Evolutionary conservation across 805 yeast species (phyloP).

Genomic region (Ogataea degrootiae): DNA sequence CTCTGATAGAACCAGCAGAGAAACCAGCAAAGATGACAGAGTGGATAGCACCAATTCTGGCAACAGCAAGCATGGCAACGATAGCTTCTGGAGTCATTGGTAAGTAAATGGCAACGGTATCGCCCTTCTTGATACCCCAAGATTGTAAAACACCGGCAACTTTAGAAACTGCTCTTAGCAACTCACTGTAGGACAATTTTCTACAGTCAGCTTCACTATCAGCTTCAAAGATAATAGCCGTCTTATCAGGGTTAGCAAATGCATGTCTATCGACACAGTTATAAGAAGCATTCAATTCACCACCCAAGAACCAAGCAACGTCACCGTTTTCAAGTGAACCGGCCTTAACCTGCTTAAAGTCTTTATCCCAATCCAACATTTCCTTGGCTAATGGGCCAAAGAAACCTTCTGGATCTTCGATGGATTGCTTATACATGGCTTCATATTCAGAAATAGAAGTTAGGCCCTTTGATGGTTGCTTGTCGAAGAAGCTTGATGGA

Average conservation of each 20-base stretch:
- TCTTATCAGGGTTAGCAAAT: conserved; percentile 59
- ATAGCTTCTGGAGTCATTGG: conserved; percentile 86
- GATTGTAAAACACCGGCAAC: conserved; percentile 57
- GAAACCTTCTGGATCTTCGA: conserved; percentile 73
- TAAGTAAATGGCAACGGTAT: conserved; percentile 78
- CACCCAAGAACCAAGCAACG: conserved; percentile 90
- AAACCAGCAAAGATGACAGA: conserved; percentile 86
- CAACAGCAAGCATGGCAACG: conserved; percentile 69
- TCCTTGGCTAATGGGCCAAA: conserved; percentile 74
- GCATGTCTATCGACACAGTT: conserved; percentile 86
- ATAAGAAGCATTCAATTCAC: conserved; percentile 81
- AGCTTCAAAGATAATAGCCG: conserved; percentile 76
- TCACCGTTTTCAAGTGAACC: conserved; percentile 75
- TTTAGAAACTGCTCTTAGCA: conserved; percentile 63
- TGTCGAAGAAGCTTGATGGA: conserved; percentile 49
- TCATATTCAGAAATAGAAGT: conserved; percentile 63
- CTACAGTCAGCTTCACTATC: conserved; percentile 68
- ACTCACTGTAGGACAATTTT: conserved; percentile 63
- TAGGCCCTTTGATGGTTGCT: conserved; percentile 59
- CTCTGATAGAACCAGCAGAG: conserved; percentile 65
- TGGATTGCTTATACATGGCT: conserved; percentile 65
- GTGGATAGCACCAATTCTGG: conserved; percentile 78
- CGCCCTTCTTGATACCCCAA: conserved; percentile 78
- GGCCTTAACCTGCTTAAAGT: conserved; percentile 56
- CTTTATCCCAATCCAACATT: conserved; percentile 74